Percentiles rank a stretch among this genome's conserved stretches.
These are phyloP conservation scores for Sporormia fimetaria DNA, from an alignment of 495 filamentous ascomycete genomes.

Conservation along the genomic window DNA sequence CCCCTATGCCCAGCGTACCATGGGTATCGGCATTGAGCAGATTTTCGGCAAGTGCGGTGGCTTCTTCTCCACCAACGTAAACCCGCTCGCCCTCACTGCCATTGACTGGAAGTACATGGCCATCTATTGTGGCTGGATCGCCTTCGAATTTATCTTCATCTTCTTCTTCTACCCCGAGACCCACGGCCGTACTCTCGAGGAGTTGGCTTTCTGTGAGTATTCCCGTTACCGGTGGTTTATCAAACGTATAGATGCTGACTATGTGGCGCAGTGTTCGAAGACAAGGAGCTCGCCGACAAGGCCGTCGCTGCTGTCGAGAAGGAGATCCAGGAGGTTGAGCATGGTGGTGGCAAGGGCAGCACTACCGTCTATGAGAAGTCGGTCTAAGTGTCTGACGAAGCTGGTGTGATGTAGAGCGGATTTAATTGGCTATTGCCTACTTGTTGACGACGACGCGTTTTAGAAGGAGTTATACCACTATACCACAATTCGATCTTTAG, in stretches of 20 bases:
- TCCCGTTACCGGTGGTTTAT: background rate
- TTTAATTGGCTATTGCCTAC: no score
- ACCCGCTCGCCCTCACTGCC: constrained; percentile 37
- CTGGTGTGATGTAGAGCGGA: no score
- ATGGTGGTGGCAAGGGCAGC: no score
- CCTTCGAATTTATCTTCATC: constrained; percentile 25
- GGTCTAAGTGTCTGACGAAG: no score
- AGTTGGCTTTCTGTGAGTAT: constrained; percentile 34
- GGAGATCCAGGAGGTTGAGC: background rate
- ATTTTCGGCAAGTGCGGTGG: constrained; percentile 10
- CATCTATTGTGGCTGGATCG: constrained; percentile 27
- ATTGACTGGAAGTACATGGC: constrained; percentile 29
- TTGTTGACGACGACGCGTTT: no score
- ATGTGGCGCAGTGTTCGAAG: constrained; percentile 11
- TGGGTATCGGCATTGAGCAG: constrained; percentile 17
- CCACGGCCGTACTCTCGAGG: constrained; percentile 27
- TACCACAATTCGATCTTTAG: no score
- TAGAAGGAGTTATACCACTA: no score
- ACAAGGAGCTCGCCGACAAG: constrained; percentile 11
- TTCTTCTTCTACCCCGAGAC: constrained; percentile 30
- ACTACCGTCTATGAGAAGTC: no score
- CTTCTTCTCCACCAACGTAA: constrained; percentile 34
- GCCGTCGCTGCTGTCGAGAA: constrained; percentile 14
- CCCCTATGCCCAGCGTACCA: constrained; percentile 14
- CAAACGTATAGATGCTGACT: background rate